phyloP scores from a whole-genome alignment of 2,329 filamentous ascomycete species.

The Pseudogymnoascus sp. region DNA sequence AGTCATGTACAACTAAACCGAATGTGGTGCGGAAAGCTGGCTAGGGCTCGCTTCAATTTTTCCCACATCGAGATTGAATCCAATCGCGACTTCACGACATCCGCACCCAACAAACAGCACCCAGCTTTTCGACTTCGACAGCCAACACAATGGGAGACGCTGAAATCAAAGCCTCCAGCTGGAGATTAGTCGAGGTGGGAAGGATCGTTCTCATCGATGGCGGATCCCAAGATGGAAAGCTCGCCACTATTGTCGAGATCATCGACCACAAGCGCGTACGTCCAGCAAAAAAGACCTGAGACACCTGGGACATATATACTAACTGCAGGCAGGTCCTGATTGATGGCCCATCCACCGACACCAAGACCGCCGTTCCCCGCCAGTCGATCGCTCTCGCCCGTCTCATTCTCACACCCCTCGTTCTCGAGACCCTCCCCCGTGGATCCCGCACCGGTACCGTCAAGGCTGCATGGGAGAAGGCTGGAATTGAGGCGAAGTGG shows the following conservation, averaged over 20 bases:
- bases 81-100: constrained; percentile 10
- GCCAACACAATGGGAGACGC: constrained; percentile 73
- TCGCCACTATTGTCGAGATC: constrained; percentile 96
- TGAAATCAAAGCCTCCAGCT: constrained; percentile 73
- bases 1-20: not conserved
- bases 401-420: constrained; percentile 82
- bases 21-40: constrained; percentile 9
- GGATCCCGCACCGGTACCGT: constrained; percentile 75
- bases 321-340: constrained; percentile 68
- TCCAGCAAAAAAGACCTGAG: constrained; percentile 30
- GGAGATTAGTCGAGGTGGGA: constrained; percentile 98
- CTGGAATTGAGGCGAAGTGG: constrained; percentile 90
- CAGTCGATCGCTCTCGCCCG: constrained; percentile 77
- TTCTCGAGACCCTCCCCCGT: constrained; percentile 79
- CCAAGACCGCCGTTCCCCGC: constrained; percentile 74
- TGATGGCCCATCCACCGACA: constrained; percentile 82
- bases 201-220: constrained; percentile 86
- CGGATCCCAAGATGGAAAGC: constrained; percentile 73
- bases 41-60: constrained; percentile 11
- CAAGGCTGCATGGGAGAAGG: constrained; percentile 84
- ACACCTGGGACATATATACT: constrained; percentile 20
- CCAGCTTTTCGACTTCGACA: constrained; percentile 24
- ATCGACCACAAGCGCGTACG: constrained; percentile 99
- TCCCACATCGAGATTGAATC: constrained; percentile 11
- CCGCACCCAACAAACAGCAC: constrained; percentile 11